Base-by-base conservation (phyloP, 257 asterid genomes). In the Solanum pennellii region DNA sequence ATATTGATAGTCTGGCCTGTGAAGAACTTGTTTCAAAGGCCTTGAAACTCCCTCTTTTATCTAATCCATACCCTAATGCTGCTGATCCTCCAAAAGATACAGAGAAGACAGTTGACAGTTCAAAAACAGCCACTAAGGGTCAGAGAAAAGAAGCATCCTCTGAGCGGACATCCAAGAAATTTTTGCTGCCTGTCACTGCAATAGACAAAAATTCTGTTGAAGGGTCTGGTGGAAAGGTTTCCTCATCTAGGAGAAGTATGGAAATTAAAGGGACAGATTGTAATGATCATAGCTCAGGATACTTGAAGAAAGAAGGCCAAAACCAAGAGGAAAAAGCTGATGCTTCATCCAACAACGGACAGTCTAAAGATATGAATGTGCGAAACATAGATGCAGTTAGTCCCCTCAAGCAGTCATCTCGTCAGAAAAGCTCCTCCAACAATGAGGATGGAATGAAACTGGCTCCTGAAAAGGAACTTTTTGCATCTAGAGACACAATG, bases 21-120 rank as follows among this genome's bases (percentile, higher is more conserved):
- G 99, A 95, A 79, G 98, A 93, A 83, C 95, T 95, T 84, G 93
- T 94, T 90, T 96, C 97, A 39, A 93, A 91, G 89, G 93, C 98
- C 88, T 83, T 94, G 89, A 96, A 92, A 89, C 98, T 96, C 86
- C 99, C 98, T n/a, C 96, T 97, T 91, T 42, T 96, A 42, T 93
- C 94, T 31, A 87, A 90, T 89, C 91, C 94, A 37, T 90, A 87
- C 60, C 65, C 89, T 88, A 68, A 87, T 31, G 89, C 60, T 85
- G 86, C 85, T 8, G 88, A 91, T 83, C 93, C 91, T 66, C 88
- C 90, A 82, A 91, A 92, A 88, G 92, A 86, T 90, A 76, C 44
- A 76, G 88, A 86, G 52, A 91, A 86, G 88, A 23, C 85, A 37
- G 83, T 56, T 86, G 60, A 60, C 83, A 84, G 44, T 90, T 86